Percentiles rank a stretch among this genome's conserved stretches.
These are phyloP conservation scores for Hypoxylon sp. DNA, from an alignment of 2,329 filamentous ascomycete species.

Conservation along the genomic window DNA sequence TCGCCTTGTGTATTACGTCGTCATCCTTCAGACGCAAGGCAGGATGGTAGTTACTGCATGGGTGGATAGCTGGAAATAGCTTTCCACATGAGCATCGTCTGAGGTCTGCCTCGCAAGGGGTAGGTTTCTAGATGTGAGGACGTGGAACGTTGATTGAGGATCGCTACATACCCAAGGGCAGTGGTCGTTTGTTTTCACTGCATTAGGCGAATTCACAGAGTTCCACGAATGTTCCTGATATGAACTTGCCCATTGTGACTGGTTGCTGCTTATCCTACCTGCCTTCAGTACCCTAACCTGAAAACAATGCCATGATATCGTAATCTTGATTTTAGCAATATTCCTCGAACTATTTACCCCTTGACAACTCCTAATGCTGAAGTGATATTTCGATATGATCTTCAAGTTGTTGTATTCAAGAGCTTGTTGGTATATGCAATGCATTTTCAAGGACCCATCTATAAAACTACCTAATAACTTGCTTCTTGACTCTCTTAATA, in stretches of 20 bases:
- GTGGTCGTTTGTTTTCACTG: conserved; percentile 65
- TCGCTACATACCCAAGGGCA: conserved; percentile 73
- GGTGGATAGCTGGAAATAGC: conserved; percentile 72
- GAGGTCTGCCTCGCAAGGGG: conserved; percentile 52
- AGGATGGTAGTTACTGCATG: conserved; percentile 62
- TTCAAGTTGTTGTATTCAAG: background rate
- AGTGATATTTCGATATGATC: background rate
- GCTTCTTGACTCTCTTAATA: background rate
- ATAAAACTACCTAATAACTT: background rate
- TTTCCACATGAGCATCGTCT: conserved; percentile 70
- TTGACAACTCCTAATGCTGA: background rate
- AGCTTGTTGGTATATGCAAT: background rate
- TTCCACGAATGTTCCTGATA: conserved; percentile 59
- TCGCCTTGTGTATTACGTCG: conserved; percentile 62
- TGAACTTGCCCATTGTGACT: conserved; percentile 16
- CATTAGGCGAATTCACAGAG: conserved; percentile 74
- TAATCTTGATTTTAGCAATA: background rate
- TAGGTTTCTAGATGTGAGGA: conserved; percentile 65
- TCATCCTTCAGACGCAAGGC: conserved; percentile 56
- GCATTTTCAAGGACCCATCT: no score
- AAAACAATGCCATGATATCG: background rate
- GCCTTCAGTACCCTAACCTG: background rate
- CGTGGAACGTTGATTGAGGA: conserved; percentile 75
- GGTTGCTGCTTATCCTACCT: background rate
- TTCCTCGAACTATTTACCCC: background rate